These are phyloP conservation scores for Niveomyces coronatus DNA, from an alignment of 2,329 filamentous ascomycete genomes.

Conservation along the genomic window DNA sequence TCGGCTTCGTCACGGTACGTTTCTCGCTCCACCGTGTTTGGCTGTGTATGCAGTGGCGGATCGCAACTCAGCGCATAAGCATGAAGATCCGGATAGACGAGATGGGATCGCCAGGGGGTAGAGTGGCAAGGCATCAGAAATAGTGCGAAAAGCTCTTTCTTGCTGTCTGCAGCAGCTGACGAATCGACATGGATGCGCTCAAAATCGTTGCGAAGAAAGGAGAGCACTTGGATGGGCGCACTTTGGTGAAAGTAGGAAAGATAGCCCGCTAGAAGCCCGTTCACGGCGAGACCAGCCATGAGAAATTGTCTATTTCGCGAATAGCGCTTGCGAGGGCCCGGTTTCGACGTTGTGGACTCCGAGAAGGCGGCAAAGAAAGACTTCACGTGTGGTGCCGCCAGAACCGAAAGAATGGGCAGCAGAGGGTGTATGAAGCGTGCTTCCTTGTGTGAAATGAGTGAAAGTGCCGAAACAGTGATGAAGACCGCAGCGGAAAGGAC, in stretches of 20 bases:
- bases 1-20: constrained; percentile 83
- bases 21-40: constrained; percentile 50
- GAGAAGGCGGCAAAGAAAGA: constrained; percentile 48
- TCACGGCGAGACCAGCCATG: constrained; percentile 48
- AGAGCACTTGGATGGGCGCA: constrained; percentile 64
- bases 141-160: constrained; percentile 50
- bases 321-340: constrained; percentile 17
- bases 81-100: constrained; percentile 62
- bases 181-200: constrained; percentile 40
- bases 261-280: constrained; percentile 63
- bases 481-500: constrained; percentile 47
- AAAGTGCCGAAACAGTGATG: constrained; percentile 53
- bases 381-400: constrained; percentile 59
- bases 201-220: constrained; percentile 66
- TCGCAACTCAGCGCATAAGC: constrained; percentile 87
- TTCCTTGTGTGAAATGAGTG: constrained; percentile 86
- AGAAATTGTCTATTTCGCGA: constrained; percentile 48
- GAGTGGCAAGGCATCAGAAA: constrained; percentile 96
- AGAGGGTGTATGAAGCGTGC: constrained; percentile 94
- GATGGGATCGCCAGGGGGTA: constrained; percentile 86
- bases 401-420: constrained; percentile 72
- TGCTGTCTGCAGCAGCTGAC: constrained; percentile 15
- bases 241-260: constrained; percentile 68
- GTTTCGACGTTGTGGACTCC: constrained; percentile 17
- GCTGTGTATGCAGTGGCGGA: constrained; percentile 60